Conservation (phyloP, 78 protist genomes). For the Isochrysis galbana region DNA sequence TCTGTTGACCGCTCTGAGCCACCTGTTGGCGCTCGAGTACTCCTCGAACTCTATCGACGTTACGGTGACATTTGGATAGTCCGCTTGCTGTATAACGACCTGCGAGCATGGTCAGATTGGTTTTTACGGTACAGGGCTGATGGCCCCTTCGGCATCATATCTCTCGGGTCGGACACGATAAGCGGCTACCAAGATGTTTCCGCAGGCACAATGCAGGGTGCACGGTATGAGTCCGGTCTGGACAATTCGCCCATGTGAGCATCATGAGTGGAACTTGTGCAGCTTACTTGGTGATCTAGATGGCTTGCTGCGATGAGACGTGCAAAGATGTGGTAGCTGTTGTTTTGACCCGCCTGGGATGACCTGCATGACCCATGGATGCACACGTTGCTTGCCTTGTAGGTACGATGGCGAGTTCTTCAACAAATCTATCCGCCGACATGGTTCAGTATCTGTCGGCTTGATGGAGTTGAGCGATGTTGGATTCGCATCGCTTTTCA, state of each 20-base stretch:
- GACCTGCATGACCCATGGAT: too few relatives aligned
- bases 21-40: not conserved
- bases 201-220: not conserved
- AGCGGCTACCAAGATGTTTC: not conserved
- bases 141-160: not conserved
- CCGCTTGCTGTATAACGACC: conserved; percentile 2
- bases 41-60: not conserved
- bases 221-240: conserved; percentile 38
- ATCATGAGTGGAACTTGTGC: too few relatives aligned
- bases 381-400: too few relatives aligned
- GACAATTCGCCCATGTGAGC: conserved; percentile 38
- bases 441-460: not conserved
- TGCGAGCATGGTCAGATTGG: not conserved
- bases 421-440: not conserved
- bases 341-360: too few relatives aligned
- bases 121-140: not conserved
- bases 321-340: too few relatives aligned
- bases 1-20: conserved; percentile 28
- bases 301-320: too few relatives aligned
- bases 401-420: conserved; percentile 25
- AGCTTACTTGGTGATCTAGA: too few relatives aligned
- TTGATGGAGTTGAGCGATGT: conserved; percentile 15
- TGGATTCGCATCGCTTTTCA: not conserved
- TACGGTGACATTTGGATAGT: not conserved
- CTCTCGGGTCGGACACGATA: conserved; percentile 23